Base-by-base conservation (phyloP, 345 rosid genomes). In the Lepidium didymum region DNA sequence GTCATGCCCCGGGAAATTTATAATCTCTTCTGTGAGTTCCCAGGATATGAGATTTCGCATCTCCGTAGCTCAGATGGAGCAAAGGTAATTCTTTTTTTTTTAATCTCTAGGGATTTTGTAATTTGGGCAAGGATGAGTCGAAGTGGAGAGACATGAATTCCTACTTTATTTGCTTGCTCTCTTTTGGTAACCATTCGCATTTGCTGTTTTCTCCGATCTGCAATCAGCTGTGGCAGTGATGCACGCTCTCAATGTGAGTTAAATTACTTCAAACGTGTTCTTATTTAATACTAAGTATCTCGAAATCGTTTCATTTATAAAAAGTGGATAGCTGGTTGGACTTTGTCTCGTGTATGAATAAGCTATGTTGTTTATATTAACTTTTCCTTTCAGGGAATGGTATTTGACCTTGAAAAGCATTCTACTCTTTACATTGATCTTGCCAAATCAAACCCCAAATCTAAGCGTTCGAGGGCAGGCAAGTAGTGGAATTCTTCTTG, bases 341-440 rank as follows among this genome's bases (percentile, higher is more conserved):
- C 10, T 29, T 10, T 64, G n/a, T 63, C 1, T 3, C 44, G 9
- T 9, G n/a, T 34, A 12, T 35, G 33, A 31, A 21, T 46, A 19
- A 12, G 37, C 13, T 27, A 25, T 59, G 23, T 21, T 1, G 23
- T 40, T 60, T 41, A 10, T 9, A 18, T 12, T 60, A 12, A 18
- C 0, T 23, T 7, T 35, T 69, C 76, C 35, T 71, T 80, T 45
- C 86, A 88, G 96, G 92, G 97, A 21, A 85, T 88, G 89, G 85
- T 87, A 52, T 93, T 90, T 79, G 98, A 90, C 61, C 94, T 87
- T 69, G 98, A 90, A 81, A 88, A 83, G 75, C 92, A 87, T 42
- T 84, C 92, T n/a, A 82, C 86, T 59, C 80, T 92, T 16, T 69
- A 84, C 76, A 80, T 90, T 69, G 94, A 92, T 80, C 87, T 88